A percentile compares a stretch with the other conserved stretches of the same genome.
These are phyloP conservation scores for Penicillium sp. DNA, from an alignment of 2,329 filamentous ascomycete species.

Conservation along the genomic window DNA sequence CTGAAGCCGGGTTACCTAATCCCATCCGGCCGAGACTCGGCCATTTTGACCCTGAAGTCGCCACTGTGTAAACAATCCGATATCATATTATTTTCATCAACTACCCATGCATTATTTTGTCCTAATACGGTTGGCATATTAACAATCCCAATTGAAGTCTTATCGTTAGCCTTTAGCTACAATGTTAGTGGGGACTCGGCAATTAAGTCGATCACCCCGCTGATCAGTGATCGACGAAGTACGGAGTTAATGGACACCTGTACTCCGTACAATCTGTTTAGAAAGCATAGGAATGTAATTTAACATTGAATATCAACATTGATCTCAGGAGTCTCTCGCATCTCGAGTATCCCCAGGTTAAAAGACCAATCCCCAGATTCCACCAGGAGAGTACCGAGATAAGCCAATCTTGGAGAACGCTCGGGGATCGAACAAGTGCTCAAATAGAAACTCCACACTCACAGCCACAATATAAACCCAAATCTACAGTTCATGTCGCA, in stretches of 20 bases:
- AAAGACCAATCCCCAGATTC: not conserved
- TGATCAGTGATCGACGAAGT: not conserved
- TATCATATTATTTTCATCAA: not conserved
- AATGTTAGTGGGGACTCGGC: not conserved
- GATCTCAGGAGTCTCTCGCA: not conserved
- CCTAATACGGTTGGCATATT: not conserved
- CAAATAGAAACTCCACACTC: not conserved
- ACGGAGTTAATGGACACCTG: not conserved
- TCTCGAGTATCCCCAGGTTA: not conserved
- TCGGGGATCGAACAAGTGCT: not conserved
- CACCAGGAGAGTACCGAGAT: not conserved
- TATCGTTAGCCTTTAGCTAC: not conserved
- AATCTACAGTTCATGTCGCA: not conserved
- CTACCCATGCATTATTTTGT: not conserved
- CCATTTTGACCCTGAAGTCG: conserved; percentile 1
- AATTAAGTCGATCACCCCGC: not conserved
- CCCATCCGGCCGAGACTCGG: conserved; percentile 13
- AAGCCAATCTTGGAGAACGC: not conserved
- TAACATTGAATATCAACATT: not conserved
- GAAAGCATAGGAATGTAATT: not conserved
- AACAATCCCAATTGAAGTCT: not conserved
- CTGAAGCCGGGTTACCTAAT: not conserved
- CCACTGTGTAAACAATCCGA: conserved; percentile 2
- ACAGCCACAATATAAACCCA: not conserved
- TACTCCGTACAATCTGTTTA: not conserved